Evolutionary conservation across 805 yeast genomes (phyloP).

Genomic region (Candida silvicultrix): DNA sequence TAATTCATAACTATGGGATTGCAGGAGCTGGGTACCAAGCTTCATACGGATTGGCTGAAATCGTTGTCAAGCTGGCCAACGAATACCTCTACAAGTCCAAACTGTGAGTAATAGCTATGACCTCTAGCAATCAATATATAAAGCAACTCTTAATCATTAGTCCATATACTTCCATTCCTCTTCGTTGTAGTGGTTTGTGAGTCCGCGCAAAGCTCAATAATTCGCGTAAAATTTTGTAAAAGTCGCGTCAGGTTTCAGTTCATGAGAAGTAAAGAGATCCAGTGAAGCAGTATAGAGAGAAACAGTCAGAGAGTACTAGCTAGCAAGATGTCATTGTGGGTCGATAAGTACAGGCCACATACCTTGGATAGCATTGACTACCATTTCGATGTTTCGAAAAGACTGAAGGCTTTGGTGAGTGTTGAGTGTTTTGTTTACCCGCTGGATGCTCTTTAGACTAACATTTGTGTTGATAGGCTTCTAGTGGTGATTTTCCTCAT

Average conservation of each 20-base stretch:
- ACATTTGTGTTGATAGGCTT: conserved; percentile 23
- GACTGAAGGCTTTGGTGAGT: conserved; percentile 46
- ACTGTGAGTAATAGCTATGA: no score
- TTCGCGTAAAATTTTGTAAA: background rate
- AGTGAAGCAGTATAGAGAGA: no score
- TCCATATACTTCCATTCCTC: no score
- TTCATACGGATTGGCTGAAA: conserved; percentile 56
- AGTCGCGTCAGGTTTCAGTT: background rate
- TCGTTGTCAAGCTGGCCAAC: conserved; percentile 32
- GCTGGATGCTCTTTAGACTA: conserved; percentile 17
- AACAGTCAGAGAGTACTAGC: no score
- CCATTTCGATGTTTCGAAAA: conserved; percentile 58
- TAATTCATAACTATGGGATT: conserved; percentile 66
- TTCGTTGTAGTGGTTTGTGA: no score
- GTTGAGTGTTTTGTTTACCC: background rate
- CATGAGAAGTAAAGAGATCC: background rate
- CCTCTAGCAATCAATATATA: no score
- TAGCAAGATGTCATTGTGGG: conserved; percentile 85
- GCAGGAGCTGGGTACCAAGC: conserved; percentile 77
- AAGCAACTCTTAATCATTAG: no score
- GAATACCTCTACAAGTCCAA: conserved; percentile 20
- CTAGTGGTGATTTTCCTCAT: conserved; percentile 89
- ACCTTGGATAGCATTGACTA: conserved; percentile 56
- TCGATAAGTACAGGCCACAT: conserved; percentile 86
- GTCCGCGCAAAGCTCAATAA: no score